These are phyloP conservation scores for Tulasnella sp. DNA, from an alignment of 768 basidiomycete species.

Conservation along the genomic window DNA sequence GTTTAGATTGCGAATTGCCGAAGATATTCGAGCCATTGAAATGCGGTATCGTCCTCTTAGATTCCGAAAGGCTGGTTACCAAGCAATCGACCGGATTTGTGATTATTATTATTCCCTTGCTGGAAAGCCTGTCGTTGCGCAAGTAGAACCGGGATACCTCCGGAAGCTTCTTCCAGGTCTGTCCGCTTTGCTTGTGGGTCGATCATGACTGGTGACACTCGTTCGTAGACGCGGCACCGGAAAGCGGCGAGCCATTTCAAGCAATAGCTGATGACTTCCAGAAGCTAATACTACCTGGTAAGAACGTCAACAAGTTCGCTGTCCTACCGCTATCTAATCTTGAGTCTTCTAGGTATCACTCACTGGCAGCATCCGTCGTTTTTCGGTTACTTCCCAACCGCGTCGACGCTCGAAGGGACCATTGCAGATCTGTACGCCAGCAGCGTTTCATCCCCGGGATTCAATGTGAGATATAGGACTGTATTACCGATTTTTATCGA, in stretches of 20 bases:
- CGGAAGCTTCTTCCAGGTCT: constrained; percentile 52
- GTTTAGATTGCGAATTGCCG: background rate
- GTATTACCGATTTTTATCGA: background rate
- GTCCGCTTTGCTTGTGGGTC: background rate
- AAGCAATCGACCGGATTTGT: constrained; percentile 81
- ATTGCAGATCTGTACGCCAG: constrained; percentile 74
- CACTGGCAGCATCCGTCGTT: constrained; percentile 91
- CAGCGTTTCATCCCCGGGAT: constrained; percentile 71
- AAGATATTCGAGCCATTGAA: background rate
- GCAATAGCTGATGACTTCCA: constrained; percentile 68
- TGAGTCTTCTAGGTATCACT: constrained; percentile 45
- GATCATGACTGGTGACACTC: background rate
- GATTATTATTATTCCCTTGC: constrained; percentile 70
- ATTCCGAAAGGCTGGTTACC: constrained; percentile 77
- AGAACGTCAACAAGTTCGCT: background rate
- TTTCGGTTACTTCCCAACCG: constrained; percentile 79
- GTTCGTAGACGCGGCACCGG: constrained; percentile 42
- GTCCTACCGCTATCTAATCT: too few relatives aligned
- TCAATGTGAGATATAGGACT: constrained; percentile 47
- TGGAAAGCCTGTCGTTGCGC: constrained; percentile 49
- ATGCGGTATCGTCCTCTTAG: constrained; percentile 29
- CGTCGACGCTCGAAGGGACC: constrained; percentile 68
- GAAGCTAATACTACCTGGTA: constrained; percentile 75
- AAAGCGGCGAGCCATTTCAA: constrained; percentile 60
- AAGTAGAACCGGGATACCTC: constrained; percentile 82